A percentile compares a stretch with the other conserved stretches of the same genome.
These are phyloP conservation scores for Aspergillus indologenus DNA, from an alignment of 495 filamentous ascomycete species.

Conservation along the genomic window DNA sequence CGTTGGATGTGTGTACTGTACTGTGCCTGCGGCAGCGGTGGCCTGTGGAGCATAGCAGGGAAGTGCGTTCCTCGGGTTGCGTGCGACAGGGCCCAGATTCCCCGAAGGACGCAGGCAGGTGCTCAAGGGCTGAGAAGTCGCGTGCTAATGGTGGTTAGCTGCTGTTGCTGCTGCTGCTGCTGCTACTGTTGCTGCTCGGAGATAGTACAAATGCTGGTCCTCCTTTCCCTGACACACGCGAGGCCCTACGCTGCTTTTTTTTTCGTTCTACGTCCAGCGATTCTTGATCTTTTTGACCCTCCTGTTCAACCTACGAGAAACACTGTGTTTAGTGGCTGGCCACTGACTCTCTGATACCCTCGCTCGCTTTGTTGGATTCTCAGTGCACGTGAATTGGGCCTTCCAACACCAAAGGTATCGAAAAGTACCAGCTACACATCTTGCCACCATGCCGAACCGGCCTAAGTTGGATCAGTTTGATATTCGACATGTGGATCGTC, in stretches of 20 bases:
- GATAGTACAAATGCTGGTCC: background rate
- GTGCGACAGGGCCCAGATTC: background rate
- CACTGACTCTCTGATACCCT: background rate
- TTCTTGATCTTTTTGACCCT: background rate
- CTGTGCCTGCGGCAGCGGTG: background rate
- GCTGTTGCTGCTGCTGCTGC: background rate
- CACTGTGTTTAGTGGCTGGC: background rate
- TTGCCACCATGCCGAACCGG: background rate
- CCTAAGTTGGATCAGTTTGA: background rate
- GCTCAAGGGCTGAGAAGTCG: background rate
- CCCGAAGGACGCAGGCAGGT: too few relatives aligned
- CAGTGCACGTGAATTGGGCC: background rate
- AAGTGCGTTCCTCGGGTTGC: background rate
- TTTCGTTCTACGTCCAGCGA: background rate
- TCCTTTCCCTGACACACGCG: background rate
- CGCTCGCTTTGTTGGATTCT: background rate
- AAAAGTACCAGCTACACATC: background rate
- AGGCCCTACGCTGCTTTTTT: background rate
- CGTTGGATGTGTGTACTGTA: background rate
- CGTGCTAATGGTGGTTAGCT: background rate
- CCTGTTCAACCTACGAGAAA: background rate
- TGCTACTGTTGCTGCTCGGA: background rate
- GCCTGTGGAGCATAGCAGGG: background rate
- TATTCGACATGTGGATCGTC: constrained; percentile 49
- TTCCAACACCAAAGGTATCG: background rate